Evolutionary conservation across 805 yeast genomes (phyloP), one percentile per base, ranked within the genome.

Genomic region (Lipomyces sp.): DNA sequence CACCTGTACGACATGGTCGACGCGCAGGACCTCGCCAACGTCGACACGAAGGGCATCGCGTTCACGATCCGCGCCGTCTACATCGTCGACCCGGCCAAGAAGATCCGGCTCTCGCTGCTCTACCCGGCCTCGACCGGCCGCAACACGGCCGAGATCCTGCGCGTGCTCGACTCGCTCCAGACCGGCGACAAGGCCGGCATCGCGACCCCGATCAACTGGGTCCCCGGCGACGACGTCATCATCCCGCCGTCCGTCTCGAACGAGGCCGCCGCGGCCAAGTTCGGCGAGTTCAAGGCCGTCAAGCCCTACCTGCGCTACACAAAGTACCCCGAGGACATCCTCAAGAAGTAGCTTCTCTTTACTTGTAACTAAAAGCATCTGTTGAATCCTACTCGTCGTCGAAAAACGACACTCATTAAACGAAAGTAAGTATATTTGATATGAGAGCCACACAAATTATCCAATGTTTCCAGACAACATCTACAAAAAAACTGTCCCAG

Each of bases 51-150:
- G 68, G 93, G 90, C 47, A 74, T 82, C 48, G 87, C 86, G 49
- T 81, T 84, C 69, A 90, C 97, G 59, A 86, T 89, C 72, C 84
- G 97, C 77, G 84, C 95, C 14, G 96, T 89, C 51, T 90, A 84
- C 74, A 74, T 89, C 69, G 88, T 89, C 68, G 96, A 89, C 71
- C 96, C 96, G 61, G 68, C 74, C 62, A 90, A 89, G 80, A 89
- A 84, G 73, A 82, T 90, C 66, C 83, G 96, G 74, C 77, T 88
- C 66, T 82, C 84, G 60, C 71, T 90, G 75, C 79, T 91, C 21
- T 89, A 89, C 77, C 97, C 97, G 51, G 93, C 96, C 53, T 84
- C 95, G 40, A 82, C 86, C 55, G 97, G 97, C 68, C 85, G 97
- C 78, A 89, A 90, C 82, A 79, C 95, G 56, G 79, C 86, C 51